phyloP scores from a whole-genome alignment of 1,284 basidiomycete genomes.

The Leccinum solheimii region DNA sequence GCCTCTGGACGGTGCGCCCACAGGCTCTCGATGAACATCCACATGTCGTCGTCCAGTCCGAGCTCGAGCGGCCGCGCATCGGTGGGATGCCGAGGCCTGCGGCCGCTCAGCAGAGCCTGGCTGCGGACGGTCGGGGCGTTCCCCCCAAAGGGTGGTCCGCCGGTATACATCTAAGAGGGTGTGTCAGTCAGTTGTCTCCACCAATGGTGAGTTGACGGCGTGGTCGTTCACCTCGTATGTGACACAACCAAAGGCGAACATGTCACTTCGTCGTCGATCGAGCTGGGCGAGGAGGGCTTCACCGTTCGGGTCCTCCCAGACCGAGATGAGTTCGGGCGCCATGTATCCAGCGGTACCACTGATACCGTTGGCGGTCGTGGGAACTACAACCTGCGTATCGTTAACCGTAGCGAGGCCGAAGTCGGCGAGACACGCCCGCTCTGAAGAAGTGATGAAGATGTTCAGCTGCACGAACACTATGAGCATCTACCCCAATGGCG shows the following conservation, averaged over 20 bases:
- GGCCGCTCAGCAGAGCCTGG: conserved; percentile 17
- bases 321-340: conserved; percentile 28
- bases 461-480: conserved; percentile 19
- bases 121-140: conserved; percentile 16
- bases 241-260: conserved; percentile 35
- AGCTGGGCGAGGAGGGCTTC: conserved; percentile 14
- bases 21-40: conserved; percentile 25
- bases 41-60: conserved; percentile 32
- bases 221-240: conserved; percentile 26
- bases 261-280: conserved; percentile 31
- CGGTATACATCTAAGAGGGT: conserved; percentile 18
- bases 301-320: conserved; percentile 14
- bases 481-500: background rate
- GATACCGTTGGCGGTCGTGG: conserved; percentile 19
- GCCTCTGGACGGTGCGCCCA: conserved; percentile 30
- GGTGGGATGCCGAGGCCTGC: conserved; percentile 20
- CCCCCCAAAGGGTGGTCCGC: conserved; percentile 21
- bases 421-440: conserved; percentile 32
- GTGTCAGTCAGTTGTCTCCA: background rate
- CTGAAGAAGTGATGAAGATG: conserved; percentile 27
- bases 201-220: background rate
- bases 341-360: conserved; percentile 29
- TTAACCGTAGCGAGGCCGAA: conserved; percentile 28
- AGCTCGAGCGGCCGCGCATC: conserved; percentile 5
- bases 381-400: conserved; percentile 16